A percentile compares a stretch with the other conserved stretches of the same genome.
phyloP scores from a whole-genome alignment of 305 asterid genomes.

The Fraxinus nigra region DNA sequence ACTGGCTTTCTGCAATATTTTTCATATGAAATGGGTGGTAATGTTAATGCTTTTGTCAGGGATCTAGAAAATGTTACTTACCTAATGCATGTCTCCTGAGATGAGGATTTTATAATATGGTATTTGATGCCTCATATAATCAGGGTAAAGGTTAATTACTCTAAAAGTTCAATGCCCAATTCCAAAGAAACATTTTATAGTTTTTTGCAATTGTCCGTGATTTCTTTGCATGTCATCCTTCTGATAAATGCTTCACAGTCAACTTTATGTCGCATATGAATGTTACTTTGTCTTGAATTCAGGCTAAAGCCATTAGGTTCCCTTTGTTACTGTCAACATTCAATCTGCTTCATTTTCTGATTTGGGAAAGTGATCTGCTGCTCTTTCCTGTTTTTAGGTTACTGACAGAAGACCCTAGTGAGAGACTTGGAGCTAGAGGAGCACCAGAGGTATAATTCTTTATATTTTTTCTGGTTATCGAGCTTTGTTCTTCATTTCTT shows the following conservation, averaged over 20 bases:
- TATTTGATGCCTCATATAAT: neutral
- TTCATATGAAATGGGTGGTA: neutral
- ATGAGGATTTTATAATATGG: neutral
- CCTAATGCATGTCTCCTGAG: neutral
- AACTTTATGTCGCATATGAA: neutral
- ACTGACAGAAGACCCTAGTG: conserved; percentile 92
- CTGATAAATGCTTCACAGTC: neutral
- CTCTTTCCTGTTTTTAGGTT: conserved; percentile 46
- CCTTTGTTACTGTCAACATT: conserved; percentile 1
- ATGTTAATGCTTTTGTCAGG: conserved; percentile 3
- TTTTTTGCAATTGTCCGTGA: neutral
- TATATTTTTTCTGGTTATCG: neutral
- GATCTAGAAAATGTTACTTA: neutral
- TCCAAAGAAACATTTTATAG: neutral
- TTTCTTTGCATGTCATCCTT: neutral
- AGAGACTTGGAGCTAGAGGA: conserved; percentile 94
- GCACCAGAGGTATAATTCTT: conserved; percentile 70
- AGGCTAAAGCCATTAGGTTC: neutral
- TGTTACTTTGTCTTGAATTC: neutral
- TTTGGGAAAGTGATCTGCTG: conserved; percentile 11
- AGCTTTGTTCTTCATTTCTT: conserved; percentile 1
- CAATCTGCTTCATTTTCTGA: neutral
- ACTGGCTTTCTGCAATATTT: conserved; percentile 5
- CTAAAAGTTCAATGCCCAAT: neutral
- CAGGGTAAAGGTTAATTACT: neutral